phyloP scores from a whole-genome alignment of 768 basidiomycete genomes.

The Xanthoconium purpureum region DNA sequence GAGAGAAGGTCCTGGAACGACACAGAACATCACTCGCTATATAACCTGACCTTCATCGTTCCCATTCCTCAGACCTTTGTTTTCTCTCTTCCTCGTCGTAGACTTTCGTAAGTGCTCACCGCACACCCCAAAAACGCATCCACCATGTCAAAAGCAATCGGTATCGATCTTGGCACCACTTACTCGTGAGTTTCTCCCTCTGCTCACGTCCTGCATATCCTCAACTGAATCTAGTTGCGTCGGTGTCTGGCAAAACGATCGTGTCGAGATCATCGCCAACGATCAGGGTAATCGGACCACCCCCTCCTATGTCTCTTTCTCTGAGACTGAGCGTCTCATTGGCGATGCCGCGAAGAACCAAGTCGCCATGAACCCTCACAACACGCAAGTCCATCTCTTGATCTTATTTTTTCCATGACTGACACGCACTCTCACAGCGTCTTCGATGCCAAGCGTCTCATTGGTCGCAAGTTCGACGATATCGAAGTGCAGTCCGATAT shows the following conservation, averaged over 20 bases:
- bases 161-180: constrained; percentile 90
- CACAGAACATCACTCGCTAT: constrained; percentile 28
- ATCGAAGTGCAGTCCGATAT: constrained; percentile 78
- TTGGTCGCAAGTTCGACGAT: constrained; percentile 89
- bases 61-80: constrained; percentile 10
- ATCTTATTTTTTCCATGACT: background rate
- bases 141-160: constrained; percentile 75
- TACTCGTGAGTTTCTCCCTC: constrained; percentile 64
- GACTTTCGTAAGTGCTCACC: constrained; percentile 19
- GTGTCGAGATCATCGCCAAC: constrained; percentile 97
- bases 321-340: constrained; percentile 93
- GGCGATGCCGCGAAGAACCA: constrained; percentile 99
- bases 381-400: constrained; percentile 50
- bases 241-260: constrained; percentile 99
- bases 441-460: constrained; percentile 97
- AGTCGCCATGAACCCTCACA: constrained; percentile 96
- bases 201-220: background rate
- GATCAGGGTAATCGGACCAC: constrained; percentile 95
- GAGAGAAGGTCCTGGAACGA: constrained; percentile 35
- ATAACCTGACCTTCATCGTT: constrained; percentile 18
- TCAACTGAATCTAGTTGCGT: constrained; percentile 66
- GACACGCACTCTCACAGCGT: constrained; percentile 49
- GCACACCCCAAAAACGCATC: constrained; percentile 1
- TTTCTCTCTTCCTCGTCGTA: constrained; percentile 8
- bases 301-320: constrained; percentile 94